phyloP scores from a whole-genome alignment of 1,284 basidiomycete species.

The Cronartium quercuum region DNA sequence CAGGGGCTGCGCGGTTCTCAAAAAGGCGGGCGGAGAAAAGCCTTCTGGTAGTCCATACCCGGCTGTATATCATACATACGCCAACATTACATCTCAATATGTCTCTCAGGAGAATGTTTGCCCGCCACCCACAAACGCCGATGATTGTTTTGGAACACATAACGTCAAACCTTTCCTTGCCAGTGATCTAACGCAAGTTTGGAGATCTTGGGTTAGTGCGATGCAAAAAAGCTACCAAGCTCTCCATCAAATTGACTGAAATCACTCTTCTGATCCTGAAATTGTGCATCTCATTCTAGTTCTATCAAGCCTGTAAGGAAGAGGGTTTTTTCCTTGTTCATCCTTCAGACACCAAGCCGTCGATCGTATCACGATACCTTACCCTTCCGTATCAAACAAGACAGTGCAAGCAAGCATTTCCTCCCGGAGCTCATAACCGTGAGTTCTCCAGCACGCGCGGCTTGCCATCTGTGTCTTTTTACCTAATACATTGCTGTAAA shows the following conservation, averaged over 20 bases:
- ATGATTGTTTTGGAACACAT: neutral
- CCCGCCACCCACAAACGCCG: neutral
- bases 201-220: neutral
- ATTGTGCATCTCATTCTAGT: no score
- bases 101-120: neutral
- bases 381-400: neutral
- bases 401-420: neutral
- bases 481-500: neutral
- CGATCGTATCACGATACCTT: neutral
- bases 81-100: neutral
- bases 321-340: neutral
- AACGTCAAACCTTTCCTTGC: neutral
- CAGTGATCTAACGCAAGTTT: neutral
- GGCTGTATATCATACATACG: neutral
- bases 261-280: no score
- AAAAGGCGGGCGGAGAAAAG: neutral
- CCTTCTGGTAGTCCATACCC: neutral
- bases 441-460: neutral
- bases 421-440: neutral
- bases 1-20: neutral
- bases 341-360: neutral
- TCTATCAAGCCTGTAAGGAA: neutral
- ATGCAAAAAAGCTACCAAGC: neutral
- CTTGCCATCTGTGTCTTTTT: neutral
- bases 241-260: no score